Conservation (phyloP, 139 green algal species). For the Chlorella sp. region DNA sequence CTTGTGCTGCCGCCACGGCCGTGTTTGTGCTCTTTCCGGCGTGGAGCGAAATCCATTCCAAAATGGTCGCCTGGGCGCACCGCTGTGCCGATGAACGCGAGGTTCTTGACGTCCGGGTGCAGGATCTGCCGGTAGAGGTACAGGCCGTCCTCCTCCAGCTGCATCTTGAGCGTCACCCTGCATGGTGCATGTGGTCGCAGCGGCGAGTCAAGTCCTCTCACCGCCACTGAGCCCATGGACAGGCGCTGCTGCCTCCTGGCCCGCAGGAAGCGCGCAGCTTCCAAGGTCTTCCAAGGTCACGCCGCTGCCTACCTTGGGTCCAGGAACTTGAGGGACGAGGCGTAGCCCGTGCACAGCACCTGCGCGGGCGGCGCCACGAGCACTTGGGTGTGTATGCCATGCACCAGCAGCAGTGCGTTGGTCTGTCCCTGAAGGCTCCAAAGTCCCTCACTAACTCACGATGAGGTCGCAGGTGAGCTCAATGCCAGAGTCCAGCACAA, state of each 20-base stretch:
- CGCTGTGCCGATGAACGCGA: not conserved
- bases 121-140: slow-evolving; percentile 7
- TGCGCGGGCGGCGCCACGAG: no score
- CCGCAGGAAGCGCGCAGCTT: no score
- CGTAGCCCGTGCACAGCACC: slow-evolving; percentile 2
- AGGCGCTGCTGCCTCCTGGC: no score
- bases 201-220: not conserved
- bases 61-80: not conserved
- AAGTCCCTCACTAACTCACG: no score
- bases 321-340: not conserved
- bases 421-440: not conserved
- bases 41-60: no score
- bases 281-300: not conserved
- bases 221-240: no score
- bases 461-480: slow-evolving; percentile 1
- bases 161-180: slow-evolving; percentile 1
- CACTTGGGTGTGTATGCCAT: no score
- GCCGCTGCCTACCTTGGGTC: not conserved
- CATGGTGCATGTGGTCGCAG: not conserved
- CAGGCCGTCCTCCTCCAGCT: not conserved
- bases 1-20: no score
- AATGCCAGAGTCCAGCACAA: slow-evolving; percentile 2
- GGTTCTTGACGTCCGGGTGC: slow-evolving; percentile 10
- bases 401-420: no score
- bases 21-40: no score